These are phyloP conservation scores for Verticillium albo-atrum DNA, from an alignment of 2,329 filamentous ascomycete genomes.

Conservation along the genomic window DNA sequence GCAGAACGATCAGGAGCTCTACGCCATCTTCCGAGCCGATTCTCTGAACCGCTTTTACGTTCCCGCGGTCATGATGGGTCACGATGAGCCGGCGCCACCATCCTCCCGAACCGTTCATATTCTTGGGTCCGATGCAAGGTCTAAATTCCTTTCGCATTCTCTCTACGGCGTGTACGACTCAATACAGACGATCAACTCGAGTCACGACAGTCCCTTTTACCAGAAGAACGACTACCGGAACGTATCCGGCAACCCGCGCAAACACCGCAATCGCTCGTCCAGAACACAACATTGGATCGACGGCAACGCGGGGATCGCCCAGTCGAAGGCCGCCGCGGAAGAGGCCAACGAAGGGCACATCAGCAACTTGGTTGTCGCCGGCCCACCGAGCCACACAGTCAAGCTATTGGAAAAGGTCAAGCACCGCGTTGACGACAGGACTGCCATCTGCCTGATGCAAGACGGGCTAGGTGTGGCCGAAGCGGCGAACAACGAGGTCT, in stretches of 20 bases:
- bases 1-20: conserved; percentile 8
- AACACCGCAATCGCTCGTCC: background rate
- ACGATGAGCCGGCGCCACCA: conserved; percentile 21
- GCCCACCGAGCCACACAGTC: conserved; percentile 47
- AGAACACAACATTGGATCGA: background rate
- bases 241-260: conserved; percentile 8
- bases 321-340: background rate
- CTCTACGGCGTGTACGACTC: conserved; percentile 35
- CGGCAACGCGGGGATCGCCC: conserved; percentile 1
- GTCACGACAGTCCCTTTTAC: background rate
- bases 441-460: conserved; percentile 71
- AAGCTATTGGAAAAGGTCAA: conserved; percentile 55
- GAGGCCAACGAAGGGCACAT: conserved; percentile 48
- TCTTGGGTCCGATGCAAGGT: conserved; percentile 34
- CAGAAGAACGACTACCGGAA: conserved; percentile 5
- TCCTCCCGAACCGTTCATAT: conserved; percentile 34
- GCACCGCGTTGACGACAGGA: conserved; percentile 62
- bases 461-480: conserved; percentile 85
- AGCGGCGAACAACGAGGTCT: conserved; percentile 65
- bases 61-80: conserved; percentile 28
- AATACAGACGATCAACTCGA: conserved; percentile 25
- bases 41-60: conserved; percentile 22
- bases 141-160: conserved; percentile 35
- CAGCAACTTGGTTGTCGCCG: conserved; percentile 66
- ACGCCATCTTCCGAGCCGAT: conserved; percentile 14